Percentiles rank a stretch among this genome's conserved stretches.
Conservation (phyloP, 75 land plant genomes). For the Ceratopteris richardii region DNA sequence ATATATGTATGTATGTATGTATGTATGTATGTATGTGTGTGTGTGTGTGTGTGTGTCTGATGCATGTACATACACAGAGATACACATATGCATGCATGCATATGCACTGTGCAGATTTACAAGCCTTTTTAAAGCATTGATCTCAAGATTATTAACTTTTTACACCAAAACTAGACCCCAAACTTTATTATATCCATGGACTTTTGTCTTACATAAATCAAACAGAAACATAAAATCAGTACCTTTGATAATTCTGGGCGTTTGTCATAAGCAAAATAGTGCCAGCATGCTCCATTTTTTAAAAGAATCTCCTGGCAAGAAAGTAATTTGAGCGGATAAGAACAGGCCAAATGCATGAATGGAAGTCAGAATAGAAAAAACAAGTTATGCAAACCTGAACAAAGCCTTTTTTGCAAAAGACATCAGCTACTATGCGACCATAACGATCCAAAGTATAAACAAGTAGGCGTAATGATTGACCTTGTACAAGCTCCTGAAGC, state of each 20-base stretch:
- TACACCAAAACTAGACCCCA: background rate
- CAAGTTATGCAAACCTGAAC: constrained; percentile 47
- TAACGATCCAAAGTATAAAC: constrained; percentile 78
- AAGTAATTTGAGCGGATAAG: background rate
- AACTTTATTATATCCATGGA: background rate
- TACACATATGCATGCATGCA: background rate
- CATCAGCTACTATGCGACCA: constrained; percentile 70
- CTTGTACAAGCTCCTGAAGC: constrained; percentile 49
- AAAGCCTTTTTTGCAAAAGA: constrained; percentile 51
- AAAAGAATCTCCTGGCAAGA: constrained; percentile 49
- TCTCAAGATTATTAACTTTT: background rate
- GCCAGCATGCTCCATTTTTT: constrained; percentile 77
- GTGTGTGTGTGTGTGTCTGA: background rate
- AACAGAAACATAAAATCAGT: constrained; percentile 1
- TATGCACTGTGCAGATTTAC: background rate
- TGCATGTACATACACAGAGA: background rate
- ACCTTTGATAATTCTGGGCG: constrained; percentile 59
- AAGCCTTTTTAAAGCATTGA: background rate
- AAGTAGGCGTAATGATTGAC: constrained; percentile 52
- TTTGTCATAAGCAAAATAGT: constrained; percentile 68
- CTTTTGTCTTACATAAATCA: background rate
- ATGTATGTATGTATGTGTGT: background rate
- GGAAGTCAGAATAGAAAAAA: too few relatives aligned
- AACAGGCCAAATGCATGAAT: background rate
- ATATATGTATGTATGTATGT: background rate